Evolutionary conservation across 768 basidiomycete species (phyloP), one percentile per base, ranked within the genome.

Genomic region (Paxillus involutus): DNA sequence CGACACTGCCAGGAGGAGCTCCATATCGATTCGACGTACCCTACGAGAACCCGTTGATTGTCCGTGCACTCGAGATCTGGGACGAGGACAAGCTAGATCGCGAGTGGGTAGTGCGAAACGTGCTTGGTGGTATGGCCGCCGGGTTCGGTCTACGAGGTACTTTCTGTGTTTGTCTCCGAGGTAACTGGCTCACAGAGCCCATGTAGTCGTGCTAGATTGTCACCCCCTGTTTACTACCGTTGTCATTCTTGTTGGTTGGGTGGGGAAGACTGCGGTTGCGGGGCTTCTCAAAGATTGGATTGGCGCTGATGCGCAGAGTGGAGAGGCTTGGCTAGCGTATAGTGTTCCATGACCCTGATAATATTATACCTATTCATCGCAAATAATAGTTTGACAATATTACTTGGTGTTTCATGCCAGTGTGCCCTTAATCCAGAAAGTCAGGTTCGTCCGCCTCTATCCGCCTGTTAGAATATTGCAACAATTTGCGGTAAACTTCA

Each of bases 81-180:
- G 86, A 88, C 57, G 89, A 91, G 47, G 85, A 86, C 57, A 82
- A 80, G 30, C 70, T 93, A 1, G 89, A 93, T 66, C 81, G 88
- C 7, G 89, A 88, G 63, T 94, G 91, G 91, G 74, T 91, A 6
- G 83, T 93, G 4, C 78, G 91, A 24, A 93, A 94, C 59, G 75
- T 92, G 10, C 74, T 94, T 2, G 91, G 91, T 11, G 91, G 91
- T 0, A 86, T 94, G 83, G 86, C 90, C 11, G 87, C 91, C 32
- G 91, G 91, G 1, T 94, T 93, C 66, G 91, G 90, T 0, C 68
- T 94, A 49, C 81, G 91, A 63, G 88, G 91, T 91, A 61, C 41
- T 75, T 65, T 0, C 1, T 26, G 19, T 14, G 44, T n/a, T 36
- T 40, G 14, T 45, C 35, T 35, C 14, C 9, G 13, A 30, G 7